These are phyloP conservation scores for Fusarium subglutinans DNA, from an alignment of 2,329 filamentous ascomycete species.

Conservation along the genomic window DNA sequence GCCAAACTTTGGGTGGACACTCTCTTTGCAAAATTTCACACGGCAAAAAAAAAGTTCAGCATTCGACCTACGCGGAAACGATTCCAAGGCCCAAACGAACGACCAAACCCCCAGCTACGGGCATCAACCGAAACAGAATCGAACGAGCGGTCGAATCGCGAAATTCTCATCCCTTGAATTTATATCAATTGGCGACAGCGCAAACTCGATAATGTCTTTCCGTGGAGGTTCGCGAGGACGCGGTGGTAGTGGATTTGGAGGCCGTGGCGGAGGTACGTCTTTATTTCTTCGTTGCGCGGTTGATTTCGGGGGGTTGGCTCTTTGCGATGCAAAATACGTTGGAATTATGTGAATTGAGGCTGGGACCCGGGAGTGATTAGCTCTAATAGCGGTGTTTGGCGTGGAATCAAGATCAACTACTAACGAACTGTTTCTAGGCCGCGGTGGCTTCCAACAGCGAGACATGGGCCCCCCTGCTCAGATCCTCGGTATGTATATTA, in stretches of 20 bases:
- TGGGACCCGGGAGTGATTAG: not conserved
- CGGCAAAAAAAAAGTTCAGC: conserved; percentile 37
- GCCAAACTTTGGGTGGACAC: conserved; percentile 29
- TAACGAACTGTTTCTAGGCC: conserved; percentile 42
- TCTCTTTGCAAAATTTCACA: conserved; percentile 46
- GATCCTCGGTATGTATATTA: conserved; percentile 47
- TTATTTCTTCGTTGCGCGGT: not conserved
- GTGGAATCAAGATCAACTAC: not conserved
- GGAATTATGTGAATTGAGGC: not conserved
- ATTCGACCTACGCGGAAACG: conserved; percentile 28
- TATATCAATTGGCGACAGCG: conserved; percentile 18
- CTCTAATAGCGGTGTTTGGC: not conserved
- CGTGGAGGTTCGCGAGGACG: conserved; percentile 50
- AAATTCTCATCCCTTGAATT: not conserved
- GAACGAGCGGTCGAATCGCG: conserved; percentile 19
- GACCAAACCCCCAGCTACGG: conserved; percentile 9
- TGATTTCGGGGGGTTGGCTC: not conserved
- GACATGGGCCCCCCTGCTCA: conserved; percentile 52
- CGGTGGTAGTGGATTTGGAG: conserved; percentile 48
- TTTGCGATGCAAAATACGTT: not conserved
- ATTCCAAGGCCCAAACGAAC: conserved; percentile 15
- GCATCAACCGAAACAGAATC: not conserved
- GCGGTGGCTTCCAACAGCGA: conserved; percentile 52
- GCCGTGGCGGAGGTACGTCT: conserved; percentile 49
- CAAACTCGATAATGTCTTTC: conserved; percentile 49